phyloP scores from a whole-genome alignment of 1,139 yeast genomes.

The Hanseniaspora gamundiae region DNA sequence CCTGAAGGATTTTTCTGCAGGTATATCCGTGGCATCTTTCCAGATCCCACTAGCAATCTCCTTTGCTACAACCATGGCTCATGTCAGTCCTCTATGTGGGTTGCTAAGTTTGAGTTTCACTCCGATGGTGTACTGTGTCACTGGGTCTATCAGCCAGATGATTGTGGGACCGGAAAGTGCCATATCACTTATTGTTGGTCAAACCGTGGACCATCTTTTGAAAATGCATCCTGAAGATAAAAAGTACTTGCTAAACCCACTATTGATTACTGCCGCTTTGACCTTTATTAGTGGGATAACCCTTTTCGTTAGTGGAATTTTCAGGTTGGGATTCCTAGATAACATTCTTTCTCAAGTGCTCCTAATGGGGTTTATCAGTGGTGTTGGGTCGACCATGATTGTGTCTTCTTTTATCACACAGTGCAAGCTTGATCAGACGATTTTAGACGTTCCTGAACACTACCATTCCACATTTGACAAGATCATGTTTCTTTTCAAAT shows the following conservation, averaged over 20 bases:
- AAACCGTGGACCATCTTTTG: slow-evolving; percentile 61
- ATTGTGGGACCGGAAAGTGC: slow-evolving; percentile 97
- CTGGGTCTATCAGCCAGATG: slow-evolving; percentile 94
- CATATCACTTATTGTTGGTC: slow-evolving; percentile 81
- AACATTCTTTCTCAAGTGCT: slow-evolving; percentile 75
- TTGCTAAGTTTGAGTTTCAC: slow-evolving; percentile 70
- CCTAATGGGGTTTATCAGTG: slow-evolving; percentile 79
- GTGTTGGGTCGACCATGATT: slow-evolving; percentile 84
- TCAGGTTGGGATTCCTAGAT: slow-evolving; percentile 80
- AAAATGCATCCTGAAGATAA: slow-evolving; percentile 29
- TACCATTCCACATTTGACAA: slow-evolving; percentile 72
- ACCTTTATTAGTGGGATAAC: slow-evolving; percentile 70
- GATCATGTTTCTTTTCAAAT: slow-evolving; percentile 38
- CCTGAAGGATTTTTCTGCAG: slow-evolving; percentile 72
- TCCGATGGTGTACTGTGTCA: slow-evolving; percentile 66
- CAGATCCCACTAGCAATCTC: slow-evolving; percentile 85
- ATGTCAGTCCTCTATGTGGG: slow-evolving; percentile 80
- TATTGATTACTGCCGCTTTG: slow-evolving; percentile 59
- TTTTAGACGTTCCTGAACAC: slow-evolving; percentile 36
- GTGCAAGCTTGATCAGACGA: slow-evolving; percentile 43
- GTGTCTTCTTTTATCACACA: slow-evolving; percentile 64
- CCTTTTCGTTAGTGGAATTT: slow-evolving; percentile 63
- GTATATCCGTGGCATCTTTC: slow-evolving; percentile 77
- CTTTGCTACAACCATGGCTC: slow-evolving; percentile 82
- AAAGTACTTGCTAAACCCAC: slow-evolving; percentile 36